Base-by-base conservation (phyloP, 208 protist genomes). In the Trichomonas gallinae region DNA sequence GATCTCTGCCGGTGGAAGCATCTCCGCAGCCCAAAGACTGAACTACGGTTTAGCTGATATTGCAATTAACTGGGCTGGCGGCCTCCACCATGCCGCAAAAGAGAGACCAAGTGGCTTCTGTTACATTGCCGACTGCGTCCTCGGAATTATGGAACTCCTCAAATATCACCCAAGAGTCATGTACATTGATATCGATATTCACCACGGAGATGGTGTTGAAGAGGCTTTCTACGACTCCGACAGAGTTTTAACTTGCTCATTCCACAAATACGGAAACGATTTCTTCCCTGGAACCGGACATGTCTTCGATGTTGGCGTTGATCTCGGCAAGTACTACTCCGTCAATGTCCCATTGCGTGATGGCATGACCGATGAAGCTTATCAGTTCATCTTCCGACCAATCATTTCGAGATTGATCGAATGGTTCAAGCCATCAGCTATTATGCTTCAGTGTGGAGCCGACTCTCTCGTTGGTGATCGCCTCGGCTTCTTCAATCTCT, bases 61-160 rank as follows among this genome's bases (percentile, higher is more conserved):
- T 96, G 98, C 99, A 11, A 99, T 99, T 96, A 99, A 99, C 98
- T 99, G 99, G 99, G 98, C 98, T 10, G 99, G 99, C 51, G n/a
- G n/a, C n/a, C n/a, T n/a, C n/a, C n/a, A n/a, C n/a, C n/a, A n/a
- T n/a, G n/a, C n/a, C n/a, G n/a, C n/a, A n/a, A n/a, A n/a, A n/a
- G n/a, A n/a, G n/a, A n/a, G n/a, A n/a, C n/a, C n/a, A n/a, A n/a
- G n/a, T n/a, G n/a, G n/a, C n/a, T n/a, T n/a, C n/a, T n/a, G n/a
- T n/a, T n/a, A n/a, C n/a, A n/a, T n/a, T n/a, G 99, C 99, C 97
- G 99, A 99, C 98, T 99, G 99, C 97, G 99, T 99, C 10, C 97
- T 99, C 13, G 99, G 98, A 44, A 99, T 99, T 85, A 97, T 99
- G 13, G 99, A 99, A 93, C 98, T 99, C 34, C 98, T 99, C 58